These are phyloP conservation scores for Phytophthora megakarya DNA, from an alignment of 352 stramenopile genomes.

Conservation along the genomic window DNA sequence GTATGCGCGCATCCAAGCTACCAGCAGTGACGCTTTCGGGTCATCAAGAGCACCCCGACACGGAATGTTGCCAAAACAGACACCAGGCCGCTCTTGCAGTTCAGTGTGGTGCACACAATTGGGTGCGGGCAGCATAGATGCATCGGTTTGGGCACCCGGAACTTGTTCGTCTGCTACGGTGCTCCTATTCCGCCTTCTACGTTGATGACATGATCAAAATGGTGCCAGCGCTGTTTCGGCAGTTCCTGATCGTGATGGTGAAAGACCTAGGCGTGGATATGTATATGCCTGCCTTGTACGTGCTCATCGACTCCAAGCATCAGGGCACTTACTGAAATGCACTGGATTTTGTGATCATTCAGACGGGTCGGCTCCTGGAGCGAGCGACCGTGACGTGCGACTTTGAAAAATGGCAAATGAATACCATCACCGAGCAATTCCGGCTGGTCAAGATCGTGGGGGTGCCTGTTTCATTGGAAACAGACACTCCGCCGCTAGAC, in stretches of 20 bases:
- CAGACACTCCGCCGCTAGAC: conserved; percentile 23
- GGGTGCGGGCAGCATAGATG: conserved; percentile 1
- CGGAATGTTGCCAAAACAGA: conserved; percentile 2
- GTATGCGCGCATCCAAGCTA: background rate
- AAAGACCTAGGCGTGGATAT: background rate
- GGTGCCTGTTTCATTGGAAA: conserved; percentile 22
- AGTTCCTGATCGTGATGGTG: conserved; percentile 12
- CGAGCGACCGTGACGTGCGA: conserved; percentile 8
- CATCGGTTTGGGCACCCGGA: conserved; percentile 16
- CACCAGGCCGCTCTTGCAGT: conserved; percentile 3
- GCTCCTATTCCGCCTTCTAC: background rate
- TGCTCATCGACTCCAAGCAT: conserved; percentile 12
- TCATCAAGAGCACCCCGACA: conserved; percentile 3
- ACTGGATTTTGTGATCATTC: conserved; percentile 10
- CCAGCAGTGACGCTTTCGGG: too few relatives aligned
- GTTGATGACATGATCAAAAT: conserved; percentile 11
- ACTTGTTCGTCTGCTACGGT: conserved; percentile 4
- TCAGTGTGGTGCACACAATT: conserved; percentile 16
- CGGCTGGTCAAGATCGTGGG: conserved; percentile 9
- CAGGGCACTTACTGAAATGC: conserved; percentile 10
- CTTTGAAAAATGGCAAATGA: conserved; percentile 20
- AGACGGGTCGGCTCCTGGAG: conserved; percentile 7
- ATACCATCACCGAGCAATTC: conserved; percentile 15
- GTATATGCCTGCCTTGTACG: conserved; percentile 7
- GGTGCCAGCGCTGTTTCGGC: background rate